Evolutionary conservation across 2,329 filamentous ascomycete species (phyloP).

Genomic region (Geosmithia morbida): DNA sequence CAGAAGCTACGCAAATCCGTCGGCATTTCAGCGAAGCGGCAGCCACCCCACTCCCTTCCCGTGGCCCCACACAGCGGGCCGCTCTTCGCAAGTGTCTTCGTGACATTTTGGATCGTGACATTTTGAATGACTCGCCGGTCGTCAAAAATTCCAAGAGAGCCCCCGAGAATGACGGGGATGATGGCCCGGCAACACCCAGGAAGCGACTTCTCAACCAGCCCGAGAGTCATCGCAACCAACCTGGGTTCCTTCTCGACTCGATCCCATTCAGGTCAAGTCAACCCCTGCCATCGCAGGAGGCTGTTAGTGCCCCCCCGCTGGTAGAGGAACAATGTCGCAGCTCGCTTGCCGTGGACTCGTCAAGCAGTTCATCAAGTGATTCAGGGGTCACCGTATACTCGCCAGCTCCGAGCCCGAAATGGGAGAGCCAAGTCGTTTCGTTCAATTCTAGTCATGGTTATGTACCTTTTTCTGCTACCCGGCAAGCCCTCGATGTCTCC

Average conservation of each 20-base stretch:
- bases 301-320: not conserved
- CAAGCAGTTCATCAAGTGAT: constrained; percentile 13
- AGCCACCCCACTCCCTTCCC: constrained; percentile 9
- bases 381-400: constrained; percentile 20
- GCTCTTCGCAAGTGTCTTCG: constrained; percentile 11
- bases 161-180: not conserved
- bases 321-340: not conserved
- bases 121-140: constrained; percentile 3
- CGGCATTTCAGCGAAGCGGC: constrained; percentile 1
- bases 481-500: constrained; percentile 4
- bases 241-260: not conserved
- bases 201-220: not conserved
- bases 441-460: constrained; percentile 3
- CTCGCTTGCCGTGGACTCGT: not conserved
- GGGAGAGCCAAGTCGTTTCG: constrained; percentile 16
- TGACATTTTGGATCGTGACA: constrained; percentile 6
- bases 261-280: not conserved
- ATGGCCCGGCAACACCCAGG: not conserved
- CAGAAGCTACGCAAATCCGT: not conserved
- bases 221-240: constrained; percentile 5
- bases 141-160: not conserved
- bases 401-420: constrained; percentile 5
- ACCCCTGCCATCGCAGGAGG: not conserved
- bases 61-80: constrained; percentile 7
- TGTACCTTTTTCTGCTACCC: constrained; percentile 3